phyloP scores from a whole-genome alignment of 805 yeast genomes.

The Nakazawaea holstii region DNA sequence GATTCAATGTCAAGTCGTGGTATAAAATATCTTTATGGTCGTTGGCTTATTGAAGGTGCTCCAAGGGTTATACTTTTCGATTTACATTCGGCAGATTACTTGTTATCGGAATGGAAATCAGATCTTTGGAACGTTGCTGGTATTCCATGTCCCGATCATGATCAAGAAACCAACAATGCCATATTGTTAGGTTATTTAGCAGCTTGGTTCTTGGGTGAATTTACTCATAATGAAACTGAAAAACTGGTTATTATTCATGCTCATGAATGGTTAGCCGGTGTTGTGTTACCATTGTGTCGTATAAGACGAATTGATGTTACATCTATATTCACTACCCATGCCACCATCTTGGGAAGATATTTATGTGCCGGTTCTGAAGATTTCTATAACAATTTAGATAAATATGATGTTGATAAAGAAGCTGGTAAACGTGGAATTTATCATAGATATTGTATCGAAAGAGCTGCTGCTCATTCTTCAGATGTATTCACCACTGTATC shows the following conservation, averaged over 20 bases:
- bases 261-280: constrained; percentile 98
- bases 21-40: constrained; percentile 76
- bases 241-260: constrained; percentile 91
- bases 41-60: constrained; percentile 98
- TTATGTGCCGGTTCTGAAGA: constrained; percentile 96
- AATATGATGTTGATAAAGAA: constrained; percentile 93
- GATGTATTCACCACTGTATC: constrained; percentile 98
- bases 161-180: constrained; percentile 86
- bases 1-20: constrained; percentile 82
- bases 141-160: constrained; percentile 89
- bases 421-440: constrained; percentile 98
- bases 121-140: constrained; percentile 91
- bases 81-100: constrained; percentile 62
- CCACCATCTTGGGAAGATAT: constrained; percentile 90
- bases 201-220: constrained; percentile 96
- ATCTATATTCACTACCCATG: constrained; percentile 96
- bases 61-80: constrained; percentile 91
- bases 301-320: constrained; percentile 90
- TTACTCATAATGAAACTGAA: constrained; percentile 75
- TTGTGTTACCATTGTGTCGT: constrained; percentile 87
- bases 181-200: constrained; percentile 87
- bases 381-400: constrained; percentile 84
- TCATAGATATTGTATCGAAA: constrained; percentile 93
- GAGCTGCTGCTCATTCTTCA: constrained; percentile 93
- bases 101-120: constrained; percentile 87